A percentile compares a stretch with the other conserved stretches of the same genome.
These are phyloP conservation scores for Ustilago esculenta DNA, from an alignment of 1,284 basidiomycete species.

Conservation along the genomic window DNA sequence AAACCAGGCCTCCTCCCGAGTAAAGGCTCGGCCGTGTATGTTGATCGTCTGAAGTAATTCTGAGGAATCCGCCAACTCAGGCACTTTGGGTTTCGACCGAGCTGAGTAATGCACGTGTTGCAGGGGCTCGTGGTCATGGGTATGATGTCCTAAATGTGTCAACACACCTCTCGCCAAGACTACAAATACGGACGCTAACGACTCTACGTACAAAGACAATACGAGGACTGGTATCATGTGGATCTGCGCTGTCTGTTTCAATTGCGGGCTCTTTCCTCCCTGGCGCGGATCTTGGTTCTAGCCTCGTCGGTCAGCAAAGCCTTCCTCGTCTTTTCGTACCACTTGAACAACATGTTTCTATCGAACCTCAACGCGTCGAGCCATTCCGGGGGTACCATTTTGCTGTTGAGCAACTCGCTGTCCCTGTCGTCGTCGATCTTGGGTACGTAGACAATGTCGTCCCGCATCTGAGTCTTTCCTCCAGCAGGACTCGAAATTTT, in stretches of 20 bases:
- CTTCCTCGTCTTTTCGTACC: conserved; percentile 46
- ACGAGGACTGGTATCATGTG: too few species aligned
- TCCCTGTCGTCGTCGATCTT: conserved; percentile 57
- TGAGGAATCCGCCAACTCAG: too few species aligned
- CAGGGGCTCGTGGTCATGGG: too few species aligned
- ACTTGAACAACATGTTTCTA: conserved; percentile 37
- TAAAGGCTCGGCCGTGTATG: too few species aligned
- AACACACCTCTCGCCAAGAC: too few species aligned
- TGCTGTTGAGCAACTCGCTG: conserved; percentile 27
- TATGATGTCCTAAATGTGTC: conserved; percentile 8
- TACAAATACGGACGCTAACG: too few species aligned
- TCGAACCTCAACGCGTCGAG: conserved; percentile 38
- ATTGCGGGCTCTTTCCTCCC: conserved; percentile 23
- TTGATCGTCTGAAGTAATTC: too few species aligned
- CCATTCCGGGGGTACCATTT: conserved; percentile 36
- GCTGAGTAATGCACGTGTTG: too few species aligned
- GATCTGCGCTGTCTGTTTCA: too few species aligned
- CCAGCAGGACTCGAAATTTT: conserved; percentile 6
- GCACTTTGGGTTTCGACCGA: too few species aligned
- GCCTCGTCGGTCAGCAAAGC: conserved; percentile 30
- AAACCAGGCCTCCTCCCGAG: conserved; percentile 24
- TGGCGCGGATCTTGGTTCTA: conserved; percentile 14
- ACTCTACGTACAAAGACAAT: too few species aligned
- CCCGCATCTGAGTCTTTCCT: conserved; percentile 15
- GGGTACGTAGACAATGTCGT: conserved; percentile 62